These are phyloP conservation scores for Cardamine resedifolia DNA, from an alignment of 345 rosid genomes.

Conservation along the genomic window DNA sequence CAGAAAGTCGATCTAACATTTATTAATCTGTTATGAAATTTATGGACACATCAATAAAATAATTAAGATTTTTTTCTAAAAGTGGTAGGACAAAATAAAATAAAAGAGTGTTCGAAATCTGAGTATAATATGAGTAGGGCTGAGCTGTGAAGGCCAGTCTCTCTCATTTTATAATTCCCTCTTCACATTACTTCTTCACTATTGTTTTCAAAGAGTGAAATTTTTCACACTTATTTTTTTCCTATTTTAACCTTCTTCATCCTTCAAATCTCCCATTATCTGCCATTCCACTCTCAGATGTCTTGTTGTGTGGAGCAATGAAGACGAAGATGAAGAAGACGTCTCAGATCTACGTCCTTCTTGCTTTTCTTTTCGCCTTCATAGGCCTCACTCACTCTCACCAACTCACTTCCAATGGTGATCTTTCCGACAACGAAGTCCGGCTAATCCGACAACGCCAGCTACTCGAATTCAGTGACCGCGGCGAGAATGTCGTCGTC, in stretches of 20 bases:
- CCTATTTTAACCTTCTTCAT: constrained; percentile 16
- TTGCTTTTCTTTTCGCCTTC: constrained; percentile 24
- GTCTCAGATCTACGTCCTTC: constrained; percentile 28
- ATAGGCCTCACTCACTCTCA: constrained; percentile 28
- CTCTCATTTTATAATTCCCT: constrained; percentile 27
- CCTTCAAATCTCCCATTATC: constrained; percentile 26
- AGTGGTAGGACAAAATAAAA: too few species aligned
- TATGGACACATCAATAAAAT: neutral
- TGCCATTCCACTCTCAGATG: constrained; percentile 42
- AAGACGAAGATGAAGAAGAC: constrained; percentile 72
- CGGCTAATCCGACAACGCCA: constrained; percentile 65
- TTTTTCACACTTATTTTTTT: neutral
- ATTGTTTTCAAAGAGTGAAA: neutral
- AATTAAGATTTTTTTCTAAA: neutral
- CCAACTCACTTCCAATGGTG: constrained; percentile 41
- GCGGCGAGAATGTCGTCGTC: constrained; percentile 73
- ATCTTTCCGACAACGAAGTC: constrained; percentile 59
- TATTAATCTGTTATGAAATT: constrained; percentile 1
- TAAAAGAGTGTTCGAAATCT: neutral
- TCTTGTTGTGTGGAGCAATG: constrained; percentile 68
- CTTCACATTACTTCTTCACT: neutral
- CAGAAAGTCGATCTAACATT: constrained; percentile 21
- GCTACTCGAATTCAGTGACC: constrained; percentile 81
- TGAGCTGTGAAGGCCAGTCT: constrained; percentile 35
- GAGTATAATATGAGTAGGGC: neutral